These are phyloP conservation scores for Capronia epimyces DNA, from an alignment of 2,329 filamentous ascomycete genomes.

Conservation along the genomic window DNA sequence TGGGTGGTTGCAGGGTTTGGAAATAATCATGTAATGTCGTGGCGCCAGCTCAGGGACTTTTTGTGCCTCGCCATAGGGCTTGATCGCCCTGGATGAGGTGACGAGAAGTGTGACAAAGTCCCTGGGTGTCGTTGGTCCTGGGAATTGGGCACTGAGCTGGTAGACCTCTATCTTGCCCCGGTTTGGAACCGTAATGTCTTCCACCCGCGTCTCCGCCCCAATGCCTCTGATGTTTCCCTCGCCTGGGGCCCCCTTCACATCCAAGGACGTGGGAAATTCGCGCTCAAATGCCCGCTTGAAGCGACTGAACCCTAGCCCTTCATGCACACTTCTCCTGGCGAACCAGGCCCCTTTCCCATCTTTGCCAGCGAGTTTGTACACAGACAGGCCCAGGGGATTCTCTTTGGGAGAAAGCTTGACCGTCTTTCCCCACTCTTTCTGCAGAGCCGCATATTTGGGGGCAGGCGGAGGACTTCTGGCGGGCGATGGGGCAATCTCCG, in stretches of 20 bases:
- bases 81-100: slow-evolving; percentile 50
- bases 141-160: slow-evolving; percentile 82
- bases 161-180: slow-evolving; percentile 55
- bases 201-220: slow-evolving; percentile 70
- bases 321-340: slow-evolving; percentile 74
- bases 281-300: slow-evolving; percentile 71
- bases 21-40: slow-evolving; percentile 78
- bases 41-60: slow-evolving; percentile 35
- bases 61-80: slow-evolving; percentile 29
- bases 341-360: slow-evolving; percentile 90
- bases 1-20: slow-evolving; percentile 73
- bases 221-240: slow-evolving; percentile 76
- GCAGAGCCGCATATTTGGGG: slow-evolving; percentile 55
- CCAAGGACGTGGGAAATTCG: slow-evolving; percentile 75
- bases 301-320: slow-evolving; percentile 67
- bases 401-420: slow-evolving; percentile 65
- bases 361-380: slow-evolving; percentile 73
- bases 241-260: slow-evolving; percentile 63
- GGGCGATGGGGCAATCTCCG: slow-evolving; percentile 50
- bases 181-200: slow-evolving; percentile 49
- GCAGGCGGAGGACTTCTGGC: slow-evolving; percentile 47
- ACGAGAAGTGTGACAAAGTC: slow-evolving; percentile 81
- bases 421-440: slow-evolving; percentile 79
- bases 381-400: slow-evolving; percentile 67
- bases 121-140: slow-evolving; percentile 76